phyloP scores from a whole-genome alignment of 805 yeast genomes.

The Peterozyma toletana region DNA sequence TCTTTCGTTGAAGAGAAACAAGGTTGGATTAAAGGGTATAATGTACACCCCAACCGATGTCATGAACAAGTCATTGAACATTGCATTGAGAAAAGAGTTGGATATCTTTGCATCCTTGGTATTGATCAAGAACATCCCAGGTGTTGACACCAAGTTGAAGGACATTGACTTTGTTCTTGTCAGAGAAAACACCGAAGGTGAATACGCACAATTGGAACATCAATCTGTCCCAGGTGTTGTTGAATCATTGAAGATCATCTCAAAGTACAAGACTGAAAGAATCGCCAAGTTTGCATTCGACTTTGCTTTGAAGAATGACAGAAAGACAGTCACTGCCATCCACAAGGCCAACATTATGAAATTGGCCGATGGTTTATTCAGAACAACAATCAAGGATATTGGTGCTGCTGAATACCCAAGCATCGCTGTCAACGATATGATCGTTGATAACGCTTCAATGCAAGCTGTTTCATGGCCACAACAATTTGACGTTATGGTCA shows the following conservation, averaged over 20 bases:
- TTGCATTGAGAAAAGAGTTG: constrained; percentile 91
- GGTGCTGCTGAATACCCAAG: constrained; percentile 83
- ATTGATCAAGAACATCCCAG: constrained; percentile 89
- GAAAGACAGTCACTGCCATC: constrained; percentile 90
- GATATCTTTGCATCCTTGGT: constrained; percentile 94
- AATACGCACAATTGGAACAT: constrained; percentile 97
- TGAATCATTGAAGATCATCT: constrained; percentile 91
- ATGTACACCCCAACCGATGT: constrained; percentile 81
- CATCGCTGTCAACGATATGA: constrained; percentile 80
- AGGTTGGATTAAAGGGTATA: constrained; percentile 94
- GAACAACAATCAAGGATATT: constrained; percentile 84
- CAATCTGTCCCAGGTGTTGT: constrained; percentile 97
- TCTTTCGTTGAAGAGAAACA: constrained; percentile 87
- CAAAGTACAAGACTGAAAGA: constrained; percentile 92
- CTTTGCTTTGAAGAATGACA: constrained; percentile 86
- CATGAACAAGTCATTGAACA: constrained; percentile 83
- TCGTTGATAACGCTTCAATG: constrained; percentile 98
- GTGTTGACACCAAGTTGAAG: constrained; percentile 83
- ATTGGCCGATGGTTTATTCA: constrained; percentile 96
- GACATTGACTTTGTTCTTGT: constrained; percentile 90
- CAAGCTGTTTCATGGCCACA: constrained; percentile 98
- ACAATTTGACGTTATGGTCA: constrained; percentile 95
- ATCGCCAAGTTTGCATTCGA: constrained; percentile 96
- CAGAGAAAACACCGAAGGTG: constrained; percentile 99
- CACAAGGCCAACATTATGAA: constrained; percentile 99